Evolutionary conservation across 441 rosid species (phyloP), one percentile per base, ranked within the genome.

Genomic region (Corymbia citriodora): DNA sequence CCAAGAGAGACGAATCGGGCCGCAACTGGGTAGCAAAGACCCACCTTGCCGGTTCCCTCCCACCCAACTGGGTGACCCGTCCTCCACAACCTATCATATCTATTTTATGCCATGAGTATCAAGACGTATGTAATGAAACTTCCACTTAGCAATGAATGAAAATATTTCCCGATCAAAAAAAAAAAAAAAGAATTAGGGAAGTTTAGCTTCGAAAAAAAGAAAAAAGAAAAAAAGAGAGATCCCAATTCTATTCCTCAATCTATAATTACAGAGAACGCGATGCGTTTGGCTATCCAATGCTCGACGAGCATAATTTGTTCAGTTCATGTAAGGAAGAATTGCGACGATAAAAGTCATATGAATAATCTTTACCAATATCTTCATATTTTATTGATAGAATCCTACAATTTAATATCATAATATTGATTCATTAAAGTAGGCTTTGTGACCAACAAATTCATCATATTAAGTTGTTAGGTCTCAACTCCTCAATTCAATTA

Each of bases 381-480:
- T 8, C 7, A 36, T 2, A 17, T 72, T 72, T 27, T 72, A 19
- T 0, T 0, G 4, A 36, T 12, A 36, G 9, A 19, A 10, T 0
- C 7, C 7, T 7, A 0, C 0, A 19, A 72, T 10, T 72, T 19
- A 72, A 10, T 10, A 0, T 3, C 40, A 3, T 21, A 36, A 19
- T 72, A 23, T 1, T 0, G 2, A 45, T 3, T 3, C 23, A 31
- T 68, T 7, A 7, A 74, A 40, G 23, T 0, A 40, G 10, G 17
- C 23, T 74, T 72, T 72, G 19, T 10, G 49, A 72, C 2, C 3
- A 7, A 7, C 29, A 36, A 74, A 50, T 21, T 0, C 1, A 1
- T 9, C 3, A 0, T 23, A n/a, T 4, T 23, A 10, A 79, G 50
- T 0, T 1, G 1, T 10, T 9, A 1, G n/a, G 23, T 79, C 7